Base-by-base conservation (phyloP, 1,284 basidiomycete species). In the Fistulina hepatica region DNA sequence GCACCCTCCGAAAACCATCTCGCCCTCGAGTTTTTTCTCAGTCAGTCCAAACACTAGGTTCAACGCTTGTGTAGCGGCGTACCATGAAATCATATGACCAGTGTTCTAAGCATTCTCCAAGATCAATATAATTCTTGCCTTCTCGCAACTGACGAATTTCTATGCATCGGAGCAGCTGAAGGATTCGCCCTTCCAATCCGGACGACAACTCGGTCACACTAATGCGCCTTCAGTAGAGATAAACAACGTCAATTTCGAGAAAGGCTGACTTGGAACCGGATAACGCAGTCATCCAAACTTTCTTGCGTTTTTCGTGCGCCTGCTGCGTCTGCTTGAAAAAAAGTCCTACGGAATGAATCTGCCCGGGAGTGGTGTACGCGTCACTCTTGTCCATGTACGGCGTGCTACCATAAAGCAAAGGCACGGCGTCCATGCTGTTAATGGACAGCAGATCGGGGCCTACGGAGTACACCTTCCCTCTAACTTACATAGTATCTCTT, bases 61-160 rank as follows among this genome's bases (percentile, higher is more conserved):
- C 19, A 27, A 21, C 13, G 21, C 24, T 15, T 43, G 20, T 15
- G n/a, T n/a, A 28, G 16, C 13, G 8, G 21, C 44, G 21, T 5
- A 52, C 52, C 44, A 47, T 52, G 5, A 52, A 35, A 23, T 50
- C 51, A 39, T 50, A 52, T 10, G 52, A 38, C 48, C 49, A 53
- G 28, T 53, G 46, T 6, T 39, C 20, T 17, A 52, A 27, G 3
- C 19, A 34, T 15, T 41, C 21, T 3, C 40, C 35, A 4, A 48
- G 19, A 21, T 49, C 44, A n/a, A 45, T 23, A 8, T 36, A 11
- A 10, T 20, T 32, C 8, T 17, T 12, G 30, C 36, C 41, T 20
- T 32, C 33, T n/a, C n/a, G n/a, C 2, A n/a, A 12, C 17, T 39
- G 34, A 5, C 39, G 24, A 11, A 31, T 25, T 20, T 41, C 16